A percentile compares a stretch with the other conserved stretches of the same genome.
Conservation (phyloP, 345 rosid genomes). For the Eucalyptus marginata region DNA sequence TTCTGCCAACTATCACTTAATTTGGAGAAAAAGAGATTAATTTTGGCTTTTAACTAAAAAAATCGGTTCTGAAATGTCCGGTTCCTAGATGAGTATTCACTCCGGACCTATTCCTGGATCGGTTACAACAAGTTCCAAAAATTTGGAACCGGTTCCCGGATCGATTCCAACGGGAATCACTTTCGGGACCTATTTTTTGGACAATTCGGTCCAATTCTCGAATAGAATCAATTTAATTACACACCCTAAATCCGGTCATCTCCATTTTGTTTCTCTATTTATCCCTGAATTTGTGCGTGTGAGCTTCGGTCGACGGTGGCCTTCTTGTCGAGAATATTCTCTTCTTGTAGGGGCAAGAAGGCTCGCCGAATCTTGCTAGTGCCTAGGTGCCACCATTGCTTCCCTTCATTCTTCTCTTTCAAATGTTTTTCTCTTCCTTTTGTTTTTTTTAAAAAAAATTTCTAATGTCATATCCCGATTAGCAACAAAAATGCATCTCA, state of each 20-base stretch:
- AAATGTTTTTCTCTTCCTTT: background rate
- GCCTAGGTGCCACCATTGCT: background rate
- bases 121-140: too few relatives aligned
- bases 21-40: background rate
- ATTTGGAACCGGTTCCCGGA: too few relatives aligned
- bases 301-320: background rate
- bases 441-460: too few relatives aligned
- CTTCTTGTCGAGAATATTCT: background rate
- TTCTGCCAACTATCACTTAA: background rate
- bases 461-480: background rate
- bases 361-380: background rate
- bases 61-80: fast-evolving
- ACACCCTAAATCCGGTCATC: background rate
- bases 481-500: background rate
- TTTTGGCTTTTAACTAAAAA: too few relatives aligned
- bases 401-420: background rate
- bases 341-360: background rate
- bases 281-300: background rate
- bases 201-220: too few relatives aligned
- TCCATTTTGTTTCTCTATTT: background rate
- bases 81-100: too few relatives aligned
- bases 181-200: background rate
- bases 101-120: too few relatives aligned
- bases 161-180: background rate
- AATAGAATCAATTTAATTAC: background rate